These are phyloP conservation scores for Eutrema heterophyllum DNA, from an alignment of 345 rosid genomes.

Conservation along the genomic window DNA sequence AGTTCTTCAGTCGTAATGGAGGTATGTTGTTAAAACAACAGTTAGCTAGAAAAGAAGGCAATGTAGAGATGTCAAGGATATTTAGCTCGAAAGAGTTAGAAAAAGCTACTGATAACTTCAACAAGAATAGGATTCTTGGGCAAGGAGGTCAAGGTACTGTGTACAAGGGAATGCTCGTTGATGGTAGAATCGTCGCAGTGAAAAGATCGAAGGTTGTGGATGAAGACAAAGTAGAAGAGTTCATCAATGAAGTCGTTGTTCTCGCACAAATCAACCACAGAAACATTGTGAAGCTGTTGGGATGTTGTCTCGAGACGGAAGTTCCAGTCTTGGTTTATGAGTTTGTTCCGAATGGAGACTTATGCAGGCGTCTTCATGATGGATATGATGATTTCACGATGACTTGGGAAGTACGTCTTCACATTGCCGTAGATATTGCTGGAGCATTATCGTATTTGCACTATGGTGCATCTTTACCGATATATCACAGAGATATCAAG, in stretches of 20 bases:
- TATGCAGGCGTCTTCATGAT: slow-evolving; percentile 22
- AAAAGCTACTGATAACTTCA: slow-evolving; percentile 30
- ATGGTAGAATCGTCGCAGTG: slow-evolving; percentile 23
- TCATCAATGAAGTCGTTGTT: slow-evolving; percentile 32
- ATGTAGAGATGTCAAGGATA: slow-evolving; percentile 22
- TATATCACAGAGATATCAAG: slow-evolving; percentile 31
- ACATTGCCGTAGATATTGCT: slow-evolving; percentile 4
- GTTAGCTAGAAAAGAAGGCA: slow-evolving; percentile 22
- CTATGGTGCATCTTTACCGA: slow-evolving; percentile 26
- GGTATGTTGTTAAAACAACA: slow-evolving; percentile 29
- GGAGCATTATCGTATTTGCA: slow-evolving; percentile 21
- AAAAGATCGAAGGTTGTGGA: slow-evolving; percentile 21
- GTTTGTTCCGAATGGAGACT: slow-evolving; percentile 24
- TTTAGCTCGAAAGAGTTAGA: slow-evolving; percentile 23
- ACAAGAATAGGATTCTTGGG: slow-evolving; percentile 25
- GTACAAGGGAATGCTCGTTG: slow-evolving; percentile 24
- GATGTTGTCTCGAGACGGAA: slow-evolving; percentile 30
- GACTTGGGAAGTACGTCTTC: slow-evolving; percentile 24
- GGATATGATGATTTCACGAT: slow-evolving; percentile 14
- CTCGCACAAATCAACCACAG: slow-evolving; percentile 29
- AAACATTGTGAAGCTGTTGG: slow-evolving; percentile 29
- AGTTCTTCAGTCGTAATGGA: slow-evolving; percentile 30
- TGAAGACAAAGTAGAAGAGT: slow-evolving; percentile 29
- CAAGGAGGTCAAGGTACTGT: slow-evolving; percentile 38
- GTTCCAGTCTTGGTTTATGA: slow-evolving; percentile 29